phyloP scores from a whole-genome alignment of 2,329 filamentous ascomycete species.

The Penicillium griseofulvum region DNA sequence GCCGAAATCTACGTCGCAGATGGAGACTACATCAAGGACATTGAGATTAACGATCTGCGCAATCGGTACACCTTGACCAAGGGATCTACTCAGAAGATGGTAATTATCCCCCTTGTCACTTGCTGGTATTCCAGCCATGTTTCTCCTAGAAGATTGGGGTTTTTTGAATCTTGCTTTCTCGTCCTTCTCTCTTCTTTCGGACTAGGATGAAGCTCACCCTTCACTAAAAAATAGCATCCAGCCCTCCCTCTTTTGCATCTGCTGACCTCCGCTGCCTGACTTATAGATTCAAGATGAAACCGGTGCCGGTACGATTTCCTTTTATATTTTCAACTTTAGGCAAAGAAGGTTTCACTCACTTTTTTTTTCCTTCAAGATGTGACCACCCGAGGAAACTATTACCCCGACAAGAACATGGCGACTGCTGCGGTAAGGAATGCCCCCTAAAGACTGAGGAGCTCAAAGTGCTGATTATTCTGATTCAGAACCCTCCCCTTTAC shows the following conservation, averaged over 20 bases:
- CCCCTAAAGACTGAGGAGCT: not conserved
- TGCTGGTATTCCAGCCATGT: slow-evolving; percentile 62
- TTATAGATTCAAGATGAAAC: slow-evolving; percentile 99
- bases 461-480: not conserved
- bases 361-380: slow-evolving; percentile 72
- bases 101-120: slow-evolving; percentile 76
- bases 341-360: slow-evolving; percentile 58
- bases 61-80: slow-evolving; percentile 98
- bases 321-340: slow-evolving; percentile 44
- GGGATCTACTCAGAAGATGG: slow-evolving; percentile 97
- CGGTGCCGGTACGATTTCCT: slow-evolving; percentile 89
- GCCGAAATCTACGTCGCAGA: slow-evolving; percentile 91
- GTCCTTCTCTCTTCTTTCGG: slow-evolving; percentile 41
- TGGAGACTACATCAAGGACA: slow-evolving; percentile 97
- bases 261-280: slow-evolving; percentile 86
- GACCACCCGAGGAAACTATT: slow-evolving; percentile 94
- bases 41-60: slow-evolving; percentile 95
- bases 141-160: slow-evolving; percentile 35
- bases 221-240: slow-evolving; percentile 57
- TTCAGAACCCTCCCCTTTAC: slow-evolving; percentile 85
- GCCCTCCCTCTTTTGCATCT: slow-evolving; percentile 73
- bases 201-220: slow-evolving; percentile 67
- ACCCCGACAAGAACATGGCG: slow-evolving; percentile 96
- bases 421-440: slow-evolving; percentile 72
- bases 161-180: slow-evolving; percentile 33